These are phyloP conservation scores for Epicoccum nigrum DNA, from an alignment of 2,329 filamentous ascomycete species.

Conservation along the genomic window DNA sequence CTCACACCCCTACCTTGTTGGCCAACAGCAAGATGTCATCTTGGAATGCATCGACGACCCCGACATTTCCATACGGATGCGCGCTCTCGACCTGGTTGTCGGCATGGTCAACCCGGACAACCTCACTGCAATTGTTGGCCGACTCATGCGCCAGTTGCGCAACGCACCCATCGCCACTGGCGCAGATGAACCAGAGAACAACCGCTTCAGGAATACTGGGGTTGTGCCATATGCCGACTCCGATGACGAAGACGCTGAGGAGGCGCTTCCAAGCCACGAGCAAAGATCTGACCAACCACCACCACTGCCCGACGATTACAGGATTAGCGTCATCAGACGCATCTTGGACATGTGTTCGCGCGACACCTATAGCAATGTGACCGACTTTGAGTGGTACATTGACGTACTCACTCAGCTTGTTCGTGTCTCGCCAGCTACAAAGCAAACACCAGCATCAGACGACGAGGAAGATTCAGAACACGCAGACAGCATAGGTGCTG, in stretches of 20 bases:
- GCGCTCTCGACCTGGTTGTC: slow-evolving; percentile 88
- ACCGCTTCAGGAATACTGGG: slow-evolving; percentile 51
- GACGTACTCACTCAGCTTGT: slow-evolving; percentile 87
- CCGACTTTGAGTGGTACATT: slow-evolving; percentile 98
- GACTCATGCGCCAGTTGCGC: slow-evolving; percentile 81
- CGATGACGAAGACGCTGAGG: slow-evolving; percentile 63
- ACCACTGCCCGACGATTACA: slow-evolving; percentile 84
- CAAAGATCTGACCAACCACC: slow-evolving; percentile 57
- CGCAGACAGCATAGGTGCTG: slow-evolving; percentile 62
- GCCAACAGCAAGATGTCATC: slow-evolving; percentile 94
- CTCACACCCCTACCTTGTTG: slow-evolving; percentile 86
- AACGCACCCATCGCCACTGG: slow-evolving; percentile 66
- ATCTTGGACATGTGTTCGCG: slow-evolving; percentile 89
- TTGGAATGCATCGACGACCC: slow-evolving; percentile 94
- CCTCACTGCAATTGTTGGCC: slow-evolving; percentile 80
- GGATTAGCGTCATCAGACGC: slow-evolving; percentile 77
- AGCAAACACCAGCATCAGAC: slow-evolving; percentile 28
- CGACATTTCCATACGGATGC: slow-evolving; percentile 93
- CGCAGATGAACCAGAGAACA: slow-evolving; percentile 53
- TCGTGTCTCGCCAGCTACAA: slow-evolving; percentile 65
- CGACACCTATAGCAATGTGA: slow-evolving; percentile 83
- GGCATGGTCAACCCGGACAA: slow-evolving; percentile 94
- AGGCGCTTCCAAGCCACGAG: slow-evolving; percentile 59
- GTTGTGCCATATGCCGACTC: slow-evolving; percentile 60
- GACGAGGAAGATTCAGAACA: slow-evolving; percentile 39